These are phyloP conservation scores for Striga asiatica DNA, from an alignment of 257 asterid species.

Conservation along the genomic window DNA sequence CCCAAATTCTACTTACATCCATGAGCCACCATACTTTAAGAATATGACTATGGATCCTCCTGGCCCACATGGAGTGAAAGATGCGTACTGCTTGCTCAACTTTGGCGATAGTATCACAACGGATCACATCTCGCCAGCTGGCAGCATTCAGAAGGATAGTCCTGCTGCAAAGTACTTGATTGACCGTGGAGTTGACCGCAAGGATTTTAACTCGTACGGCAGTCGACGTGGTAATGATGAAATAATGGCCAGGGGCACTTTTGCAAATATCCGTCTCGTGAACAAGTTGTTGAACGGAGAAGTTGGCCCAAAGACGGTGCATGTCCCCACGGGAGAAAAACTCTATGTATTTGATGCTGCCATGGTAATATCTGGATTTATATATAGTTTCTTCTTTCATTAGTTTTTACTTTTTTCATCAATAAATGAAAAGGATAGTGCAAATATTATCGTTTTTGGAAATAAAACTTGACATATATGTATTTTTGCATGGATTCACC, in stretches of 20 bases:
- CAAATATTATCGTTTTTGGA: background rate
- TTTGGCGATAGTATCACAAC: slow-evolving; percentile 93
- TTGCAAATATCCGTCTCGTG: slow-evolving; percentile 84
- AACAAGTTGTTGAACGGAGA: slow-evolving; percentile 86
- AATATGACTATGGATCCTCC: slow-evolving; percentile 91
- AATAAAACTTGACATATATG: no score
- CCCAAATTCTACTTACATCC: slow-evolving; percentile 76
- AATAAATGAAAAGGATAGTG: no score
- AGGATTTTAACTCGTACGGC: slow-evolving; percentile 86
- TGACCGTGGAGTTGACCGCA: slow-evolving; percentile 75
- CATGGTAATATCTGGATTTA: no score
- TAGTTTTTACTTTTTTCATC: no score
- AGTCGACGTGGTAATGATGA: slow-evolving; percentile 98
- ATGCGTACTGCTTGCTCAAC: slow-evolving; percentile 87
- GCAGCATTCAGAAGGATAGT: slow-evolving; percentile 87
- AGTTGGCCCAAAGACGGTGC: slow-evolving; percentile 89
- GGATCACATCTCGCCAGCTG: slow-evolving; percentile 96
- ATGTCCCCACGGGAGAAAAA: slow-evolving; percentile 80
- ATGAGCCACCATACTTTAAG: slow-evolving; percentile 93
- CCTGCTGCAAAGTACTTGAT: slow-evolving; percentile 80
- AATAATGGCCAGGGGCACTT: slow-evolving; percentile 94
- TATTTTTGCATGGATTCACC: background rate
- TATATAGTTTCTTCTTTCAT: no score
- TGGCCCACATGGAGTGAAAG: slow-evolving; percentile 84
- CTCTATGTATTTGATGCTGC: slow-evolving; percentile 80